Evolutionary conservation across 2,329 filamentous ascomycete species (phyloP).

Genomic region (Talaromyces sp.): DNA sequence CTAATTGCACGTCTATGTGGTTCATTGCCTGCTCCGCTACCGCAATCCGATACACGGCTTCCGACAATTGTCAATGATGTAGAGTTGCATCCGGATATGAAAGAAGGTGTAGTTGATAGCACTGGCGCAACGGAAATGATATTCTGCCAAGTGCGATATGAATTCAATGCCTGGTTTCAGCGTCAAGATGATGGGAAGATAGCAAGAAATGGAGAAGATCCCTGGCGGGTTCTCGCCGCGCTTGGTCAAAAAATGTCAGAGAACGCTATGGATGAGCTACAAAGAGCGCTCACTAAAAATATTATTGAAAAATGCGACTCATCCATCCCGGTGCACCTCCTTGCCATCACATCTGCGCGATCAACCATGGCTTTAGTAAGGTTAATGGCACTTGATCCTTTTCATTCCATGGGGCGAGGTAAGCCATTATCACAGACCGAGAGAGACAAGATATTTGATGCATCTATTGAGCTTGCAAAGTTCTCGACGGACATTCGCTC

Average conservation of each 20-base stretch:
- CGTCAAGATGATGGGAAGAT: background rate
- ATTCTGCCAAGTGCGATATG: slow-evolving; percentile 29
- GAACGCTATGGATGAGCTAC: slow-evolving; percentile 21
- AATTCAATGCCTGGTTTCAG: background rate
- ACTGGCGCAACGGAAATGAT: slow-evolving; percentile 34
- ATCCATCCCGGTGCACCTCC: slow-evolving; percentile 34
- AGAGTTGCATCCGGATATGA: slow-evolving; percentile 28
- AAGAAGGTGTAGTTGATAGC: slow-evolving; percentile 20
- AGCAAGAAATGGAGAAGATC: background rate
- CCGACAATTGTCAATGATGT: background rate
- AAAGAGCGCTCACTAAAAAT: slow-evolving; percentile 26
- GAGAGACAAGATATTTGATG: slow-evolving; percentile 19
- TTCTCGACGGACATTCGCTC: slow-evolving; percentile 28
- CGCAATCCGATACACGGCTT: background rate
- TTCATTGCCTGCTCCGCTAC: background rate
- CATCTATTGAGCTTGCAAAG: slow-evolving; percentile 35
- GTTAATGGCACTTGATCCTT: slow-evolving; percentile 32
- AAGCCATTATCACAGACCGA: slow-evolving; percentile 18
- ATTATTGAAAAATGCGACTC: slow-evolving; percentile 31
- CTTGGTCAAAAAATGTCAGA: background rate
- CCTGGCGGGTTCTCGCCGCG: background rate
- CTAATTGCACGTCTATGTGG: background rate
- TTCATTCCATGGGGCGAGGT: slow-evolving; percentile 16
- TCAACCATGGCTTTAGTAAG: slow-evolving; percentile 29
- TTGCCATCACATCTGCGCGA: slow-evolving; percentile 40